Percentiles rank a stretch among this genome's conserved stretches.
phyloP scores from a whole-genome alignment of 441 rosid species.

The Populus tomentosa region DNA sequence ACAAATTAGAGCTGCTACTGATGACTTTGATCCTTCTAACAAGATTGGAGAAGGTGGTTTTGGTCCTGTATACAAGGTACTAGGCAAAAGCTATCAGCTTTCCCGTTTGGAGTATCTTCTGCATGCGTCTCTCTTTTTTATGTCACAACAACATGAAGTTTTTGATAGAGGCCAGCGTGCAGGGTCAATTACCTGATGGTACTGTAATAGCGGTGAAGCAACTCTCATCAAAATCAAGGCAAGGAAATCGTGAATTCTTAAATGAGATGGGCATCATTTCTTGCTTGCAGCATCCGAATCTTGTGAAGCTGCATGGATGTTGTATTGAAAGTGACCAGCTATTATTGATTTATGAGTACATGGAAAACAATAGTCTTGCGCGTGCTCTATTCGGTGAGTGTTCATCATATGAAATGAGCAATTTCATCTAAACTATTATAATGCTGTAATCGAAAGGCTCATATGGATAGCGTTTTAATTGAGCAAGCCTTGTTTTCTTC shows the following conservation, averaged over 20 bases:
- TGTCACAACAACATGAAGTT: background rate
- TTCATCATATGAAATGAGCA: background rate
- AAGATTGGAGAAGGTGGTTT: conserved; percentile 42
- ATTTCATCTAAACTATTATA: background rate
- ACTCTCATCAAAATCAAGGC: conserved; percentile 70
- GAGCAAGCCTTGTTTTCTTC: background rate
- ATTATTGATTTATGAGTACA: conserved; percentile 50
- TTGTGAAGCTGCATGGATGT: conserved; percentile 53
- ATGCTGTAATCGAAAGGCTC: background rate
- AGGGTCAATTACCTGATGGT: conserved; percentile 65
- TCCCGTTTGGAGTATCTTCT: background rate
- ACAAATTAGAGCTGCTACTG: conserved; percentile 29
- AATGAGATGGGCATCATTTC: conserved; percentile 75
- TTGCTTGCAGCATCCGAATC: conserved; percentile 51
- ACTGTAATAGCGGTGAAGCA: conserved; percentile 73
- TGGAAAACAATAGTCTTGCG: conserved; percentile 58
- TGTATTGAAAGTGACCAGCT: conserved; percentile 55
- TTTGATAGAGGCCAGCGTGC: conserved; percentile 10
- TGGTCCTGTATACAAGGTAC: conserved; percentile 35
- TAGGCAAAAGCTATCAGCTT: background rate
- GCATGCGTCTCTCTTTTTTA: background rate
- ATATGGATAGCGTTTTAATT: background rate
- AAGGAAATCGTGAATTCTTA: conserved; percentile 79
- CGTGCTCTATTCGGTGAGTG: conserved; percentile 51
- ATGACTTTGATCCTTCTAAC: conserved; percentile 24